Evolutionary conservation across 306 rosid species (phyloP), one percentile per base, ranked within the genome.

Genomic region (Spatholobus suberectus): DNA sequence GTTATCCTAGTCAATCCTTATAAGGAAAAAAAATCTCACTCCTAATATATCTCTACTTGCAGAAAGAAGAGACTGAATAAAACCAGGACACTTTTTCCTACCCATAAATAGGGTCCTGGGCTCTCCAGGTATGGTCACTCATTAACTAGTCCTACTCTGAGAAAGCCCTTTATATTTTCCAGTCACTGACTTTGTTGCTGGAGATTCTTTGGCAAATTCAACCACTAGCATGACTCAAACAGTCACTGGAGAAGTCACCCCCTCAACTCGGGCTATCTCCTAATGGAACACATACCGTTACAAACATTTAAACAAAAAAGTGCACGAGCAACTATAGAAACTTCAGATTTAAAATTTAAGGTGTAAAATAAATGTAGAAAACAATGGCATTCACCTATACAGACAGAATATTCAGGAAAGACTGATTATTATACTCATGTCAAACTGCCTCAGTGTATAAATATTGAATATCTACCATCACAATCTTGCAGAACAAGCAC

Each of bases 271-370:
- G 10, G 68, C 52, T 21, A 75, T 14, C 34, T 37, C 24, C 37
- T 2, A 37, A 41, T 3, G 10, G 55, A 75, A 75, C 17, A 67
- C 27, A 23, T 27, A 43, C 73, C 15, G 32, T 34, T 68, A 68
- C 12, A 20, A 63, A 23, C 54, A 58, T 55, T 71, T 75, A 21
- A 81, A 70, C 20, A 61, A 21, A 75, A 59, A 62, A 6, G 41
- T 58, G 49, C 70, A 37, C 14, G 46, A 24, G 74, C 29, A 75
- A 43, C 23, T 71, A 61, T 27, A 76, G 49, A 68, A 81, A 70
- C 18, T 23, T 58, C 35, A 78, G 76, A 83, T 34, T 24, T 62
- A 54, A 34, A 70, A 52, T 49, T 23, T 35, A 55, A 55, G 7
- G 35, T 12, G 12, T 24, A 55, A 49, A 52, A 35, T 13, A 35